Evolutionary conservation across 352 stramenopile species (phyloP).

Genomic region (Pythium periplocum): DNA sequence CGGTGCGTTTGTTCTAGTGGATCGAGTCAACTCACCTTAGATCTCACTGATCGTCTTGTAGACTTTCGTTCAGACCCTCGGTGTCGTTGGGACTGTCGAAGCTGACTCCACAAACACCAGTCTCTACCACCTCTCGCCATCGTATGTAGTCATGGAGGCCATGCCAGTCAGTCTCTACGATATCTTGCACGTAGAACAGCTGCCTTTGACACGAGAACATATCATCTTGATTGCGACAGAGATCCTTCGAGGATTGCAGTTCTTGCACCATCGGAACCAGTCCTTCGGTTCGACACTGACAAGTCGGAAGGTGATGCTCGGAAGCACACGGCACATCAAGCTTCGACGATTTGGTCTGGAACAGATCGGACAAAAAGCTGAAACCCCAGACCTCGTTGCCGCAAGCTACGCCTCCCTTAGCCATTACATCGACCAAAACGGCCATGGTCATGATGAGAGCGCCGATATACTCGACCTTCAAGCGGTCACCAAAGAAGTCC

Average conservation of each 20-base stretch:
- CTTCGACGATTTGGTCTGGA: constrained; percentile 50
- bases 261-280: constrained; percentile 31
- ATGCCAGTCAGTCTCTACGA: constrained; percentile 47
- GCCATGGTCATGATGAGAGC: too few relatives aligned
- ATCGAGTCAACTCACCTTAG: too few relatives aligned
- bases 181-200: constrained; percentile 36
- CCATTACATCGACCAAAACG: too few relatives aligned
- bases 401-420: not conserved
- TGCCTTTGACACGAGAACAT: constrained; percentile 29
- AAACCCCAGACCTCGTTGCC: constrained; percentile 2
- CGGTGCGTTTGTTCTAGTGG: constrained; percentile 13
- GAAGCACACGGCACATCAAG: constrained; percentile 30
- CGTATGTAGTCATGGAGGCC: constrained; percentile 34
- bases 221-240: constrained; percentile 42
- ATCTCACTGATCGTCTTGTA: constrained; percentile 1
- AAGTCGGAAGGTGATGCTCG: constrained; percentile 67
- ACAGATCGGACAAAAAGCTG: constrained; percentile 22
- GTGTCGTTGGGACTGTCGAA: constrained; percentile 17
- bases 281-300: constrained; percentile 45
- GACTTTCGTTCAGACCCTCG: constrained; percentile 45
- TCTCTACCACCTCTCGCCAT: constrained; percentile 4
- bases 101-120: not conserved
- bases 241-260: constrained; percentile 33
- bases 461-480: too few relatives aligned
- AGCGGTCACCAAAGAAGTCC: too few relatives aligned